Conservation (phyloP, 2,329 filamentous ascomycete genomes). For the Colletotrichum filicis region DNA sequence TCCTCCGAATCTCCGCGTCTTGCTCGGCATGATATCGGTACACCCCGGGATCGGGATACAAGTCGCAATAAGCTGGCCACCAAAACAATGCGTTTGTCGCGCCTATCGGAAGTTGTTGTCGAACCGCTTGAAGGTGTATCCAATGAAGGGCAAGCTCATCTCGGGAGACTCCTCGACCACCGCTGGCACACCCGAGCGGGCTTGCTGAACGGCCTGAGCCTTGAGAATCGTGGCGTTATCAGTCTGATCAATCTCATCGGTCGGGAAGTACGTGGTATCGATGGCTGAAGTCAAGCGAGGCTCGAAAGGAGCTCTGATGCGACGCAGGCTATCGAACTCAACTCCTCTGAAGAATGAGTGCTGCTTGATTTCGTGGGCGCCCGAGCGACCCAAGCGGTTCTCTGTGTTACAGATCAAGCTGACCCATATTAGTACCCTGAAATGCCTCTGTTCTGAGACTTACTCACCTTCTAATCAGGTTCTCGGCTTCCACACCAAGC, state of each 20-base stretch:
- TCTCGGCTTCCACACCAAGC: constrained; percentile 87
- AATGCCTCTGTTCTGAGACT: background rate
- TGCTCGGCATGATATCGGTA: background rate
- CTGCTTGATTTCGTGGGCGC: constrained; percentile 90
- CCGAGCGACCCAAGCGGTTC: constrained; percentile 87
- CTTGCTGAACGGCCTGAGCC: constrained; percentile 80
- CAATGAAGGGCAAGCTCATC: constrained; percentile 95
- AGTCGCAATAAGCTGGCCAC: background rate
- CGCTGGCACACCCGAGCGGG: constrained; percentile 53
- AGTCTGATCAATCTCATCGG: constrained; percentile 97
- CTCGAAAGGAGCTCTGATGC: constrained; percentile 95
- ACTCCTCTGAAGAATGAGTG: constrained; percentile 98
- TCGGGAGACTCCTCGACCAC: constrained; percentile 84
- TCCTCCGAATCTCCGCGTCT: background rate
- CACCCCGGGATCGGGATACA: background rate
- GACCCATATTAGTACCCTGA: background rate
- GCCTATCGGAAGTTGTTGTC: constrained; percentile 73
- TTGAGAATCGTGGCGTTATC: constrained; percentile 90
- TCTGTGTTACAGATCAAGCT: constrained; percentile 95
- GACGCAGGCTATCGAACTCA: constrained; percentile 90
- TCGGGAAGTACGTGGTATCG: constrained; percentile 98
- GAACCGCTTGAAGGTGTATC: constrained; percentile 98
- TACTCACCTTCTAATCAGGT: constrained; percentile 87
- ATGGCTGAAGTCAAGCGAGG: constrained; percentile 92
- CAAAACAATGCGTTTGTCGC: background rate